phyloP scores from a whole-genome alignment of 2,329 filamentous ascomycete genomes.

The Albifimbria verrucaria region DNA sequence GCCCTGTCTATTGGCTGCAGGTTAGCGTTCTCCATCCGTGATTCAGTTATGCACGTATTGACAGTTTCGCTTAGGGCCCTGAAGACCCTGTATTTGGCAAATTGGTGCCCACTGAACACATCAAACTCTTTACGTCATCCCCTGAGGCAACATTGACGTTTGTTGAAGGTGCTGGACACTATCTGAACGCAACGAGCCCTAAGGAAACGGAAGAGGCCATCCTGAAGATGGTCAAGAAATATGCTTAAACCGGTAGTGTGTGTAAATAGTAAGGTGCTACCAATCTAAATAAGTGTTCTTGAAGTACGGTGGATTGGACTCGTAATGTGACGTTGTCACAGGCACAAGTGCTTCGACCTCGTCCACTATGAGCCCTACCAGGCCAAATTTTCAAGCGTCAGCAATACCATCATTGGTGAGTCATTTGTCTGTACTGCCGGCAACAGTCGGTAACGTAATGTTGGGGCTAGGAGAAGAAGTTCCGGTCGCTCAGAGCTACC shows the following conservation, averaged over 20 bases:
- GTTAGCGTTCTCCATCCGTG: conserved; percentile 24
- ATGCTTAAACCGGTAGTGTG: conserved; percentile 33
- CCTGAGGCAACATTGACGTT: conserved; percentile 39
- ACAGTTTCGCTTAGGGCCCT: conserved; percentile 34
- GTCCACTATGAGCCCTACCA: no score
- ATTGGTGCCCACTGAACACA: conserved; percentile 41
- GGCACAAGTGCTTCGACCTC: no score
- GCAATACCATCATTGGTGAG: no score
- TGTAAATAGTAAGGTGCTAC: no score
- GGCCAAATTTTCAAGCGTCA: no score
- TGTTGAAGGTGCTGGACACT: conserved; percentile 45
- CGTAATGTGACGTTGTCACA: no score
- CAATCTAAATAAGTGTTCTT: no score
- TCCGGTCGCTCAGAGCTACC: no score
- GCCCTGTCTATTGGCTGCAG: conserved; percentile 52
- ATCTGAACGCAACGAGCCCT: conserved; percentile 46
- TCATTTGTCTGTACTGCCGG: no score
- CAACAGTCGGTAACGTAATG: no score
- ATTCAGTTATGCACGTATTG: neutral
- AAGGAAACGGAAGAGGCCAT: conserved; percentile 42
- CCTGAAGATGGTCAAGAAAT: conserved; percentile 37
- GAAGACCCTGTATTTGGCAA: conserved; percentile 41
- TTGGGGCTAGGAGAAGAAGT: no score
- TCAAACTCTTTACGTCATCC: conserved; percentile 46
- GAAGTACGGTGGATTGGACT: no score